A percentile compares a stretch with the other conserved stretches of the same genome.
Evolutionary conservation across 1,284 basidiomycete genomes (phyloP).

Genomic region (Rhodofomes roseus): DNA sequence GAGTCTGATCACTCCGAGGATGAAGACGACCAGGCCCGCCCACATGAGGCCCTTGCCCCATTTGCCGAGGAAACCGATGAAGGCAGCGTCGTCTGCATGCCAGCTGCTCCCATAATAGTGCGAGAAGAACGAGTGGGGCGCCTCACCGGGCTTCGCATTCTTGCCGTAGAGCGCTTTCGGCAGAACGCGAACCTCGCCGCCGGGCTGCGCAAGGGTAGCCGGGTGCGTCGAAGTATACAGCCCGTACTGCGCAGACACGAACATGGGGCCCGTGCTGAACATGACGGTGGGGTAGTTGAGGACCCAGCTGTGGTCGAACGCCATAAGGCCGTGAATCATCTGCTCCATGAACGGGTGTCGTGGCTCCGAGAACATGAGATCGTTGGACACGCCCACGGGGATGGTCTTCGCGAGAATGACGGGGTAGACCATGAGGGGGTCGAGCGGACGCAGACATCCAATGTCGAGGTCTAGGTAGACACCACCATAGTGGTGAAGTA

Average conservation of each 20-base stretch:
- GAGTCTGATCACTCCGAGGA: slow-evolving; percentile 66
- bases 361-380: slow-evolving; percentile 90
- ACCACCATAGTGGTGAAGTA: slow-evolving; percentile 93
- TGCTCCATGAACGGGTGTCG: slow-evolving; percentile 89
- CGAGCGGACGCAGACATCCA: slow-evolving; percentile 88
- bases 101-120: slow-evolving; percentile 98
- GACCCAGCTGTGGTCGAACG: slow-evolving; percentile 93
- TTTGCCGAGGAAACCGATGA: slow-evolving; percentile 84
- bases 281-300: slow-evolving; percentile 99
- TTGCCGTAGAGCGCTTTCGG: slow-evolving; percentile 96
- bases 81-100: slow-evolving; percentile 92
- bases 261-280: slow-evolving; percentile 98
- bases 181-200: slow-evolving; percentile 79
- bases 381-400: slow-evolving; percentile 96
- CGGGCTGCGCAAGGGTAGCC: slow-evolving; percentile 45
- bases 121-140: slow-evolving; percentile 89
- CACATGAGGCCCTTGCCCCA: slow-evolving; percentile 89
- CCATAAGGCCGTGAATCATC: slow-evolving; percentile 87
- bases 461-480: slow-evolving; percentile 98
- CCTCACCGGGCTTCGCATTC: slow-evolving; percentile 82
- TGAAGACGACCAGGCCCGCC: slow-evolving; percentile 68
- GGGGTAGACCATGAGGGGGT: slow-evolving; percentile 85
- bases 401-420: slow-evolving; percentile 94
- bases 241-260: slow-evolving; percentile 84
- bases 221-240: slow-evolving; percentile 77